phyloP scores from a whole-genome alignment of 176 grass and related monocot genomes.

The Eragrostis nindensis region DNA sequence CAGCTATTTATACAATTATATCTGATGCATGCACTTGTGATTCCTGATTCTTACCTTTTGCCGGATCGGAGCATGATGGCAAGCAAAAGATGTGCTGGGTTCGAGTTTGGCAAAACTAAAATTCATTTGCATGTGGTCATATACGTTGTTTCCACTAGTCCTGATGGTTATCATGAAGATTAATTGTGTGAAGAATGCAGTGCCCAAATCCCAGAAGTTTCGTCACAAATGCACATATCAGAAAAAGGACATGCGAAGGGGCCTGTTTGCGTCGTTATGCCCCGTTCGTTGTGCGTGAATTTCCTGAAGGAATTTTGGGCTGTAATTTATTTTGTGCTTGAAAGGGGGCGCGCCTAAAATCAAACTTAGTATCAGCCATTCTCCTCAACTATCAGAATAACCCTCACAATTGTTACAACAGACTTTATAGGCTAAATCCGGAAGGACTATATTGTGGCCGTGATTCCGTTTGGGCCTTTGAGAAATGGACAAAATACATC shows the following conservation, averaged over 20 bases:
- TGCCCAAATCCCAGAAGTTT: background rate
- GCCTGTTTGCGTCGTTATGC: too few species aligned
- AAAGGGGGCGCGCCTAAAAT: background rate
- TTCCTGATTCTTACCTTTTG: background rate
- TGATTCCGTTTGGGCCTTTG: too few species aligned
- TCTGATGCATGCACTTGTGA: background rate
- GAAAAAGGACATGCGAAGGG: too few species aligned
- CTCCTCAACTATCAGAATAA: background rate
- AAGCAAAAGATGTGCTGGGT: background rate
- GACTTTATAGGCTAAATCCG: too few species aligned
- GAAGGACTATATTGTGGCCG: too few species aligned
- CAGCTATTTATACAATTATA: background rate
- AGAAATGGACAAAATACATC: too few species aligned
- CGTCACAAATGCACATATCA: too few species aligned
- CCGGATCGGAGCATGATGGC: background rate
- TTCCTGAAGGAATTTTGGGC: background rate
- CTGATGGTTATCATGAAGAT: background rate
- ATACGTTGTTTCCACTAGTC: background rate
- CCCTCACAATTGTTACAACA: too few species aligned
- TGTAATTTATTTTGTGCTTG: too few species aligned
- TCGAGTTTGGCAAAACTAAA: background rate
- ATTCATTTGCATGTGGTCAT: background rate
- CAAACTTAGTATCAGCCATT: background rate
- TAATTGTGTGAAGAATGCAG: background rate
- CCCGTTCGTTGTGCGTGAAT: too few species aligned